Evolutionary conservation across 257 asterid species (phyloP).

Genomic region (Solanum peruvianum): DNA sequence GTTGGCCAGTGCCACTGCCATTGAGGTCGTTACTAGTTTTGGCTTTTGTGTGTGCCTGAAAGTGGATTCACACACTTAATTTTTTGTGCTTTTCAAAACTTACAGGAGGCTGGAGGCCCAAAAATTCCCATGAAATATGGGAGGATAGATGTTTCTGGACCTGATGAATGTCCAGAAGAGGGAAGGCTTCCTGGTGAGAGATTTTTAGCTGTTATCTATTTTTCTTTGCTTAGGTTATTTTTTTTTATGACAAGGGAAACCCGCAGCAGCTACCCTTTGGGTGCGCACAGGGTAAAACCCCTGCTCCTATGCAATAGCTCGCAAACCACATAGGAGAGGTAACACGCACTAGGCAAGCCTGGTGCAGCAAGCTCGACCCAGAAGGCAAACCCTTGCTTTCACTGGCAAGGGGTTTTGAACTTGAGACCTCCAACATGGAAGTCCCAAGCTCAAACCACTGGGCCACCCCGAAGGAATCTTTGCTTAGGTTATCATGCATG

Average conservation of each 20-base stretch:
- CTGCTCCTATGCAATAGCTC: too few species aligned
- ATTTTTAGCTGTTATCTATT: not conserved
- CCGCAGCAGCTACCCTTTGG: too few species aligned
- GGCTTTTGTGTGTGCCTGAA: not conserved
- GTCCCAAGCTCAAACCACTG: too few species aligned
- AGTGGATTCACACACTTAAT: not conserved
- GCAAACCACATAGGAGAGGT: too few species aligned
- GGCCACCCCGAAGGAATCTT: not conserved
- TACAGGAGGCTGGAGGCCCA: constrained; percentile 95
- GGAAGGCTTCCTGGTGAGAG: constrained; percentile 94
- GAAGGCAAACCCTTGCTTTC: too few species aligned
- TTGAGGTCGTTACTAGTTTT: constrained; percentile 44
- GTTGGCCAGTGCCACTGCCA: constrained; percentile 94
- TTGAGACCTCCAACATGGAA: too few species aligned
- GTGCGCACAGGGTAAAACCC: too few species aligned
- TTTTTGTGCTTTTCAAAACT: constrained; percentile 1
- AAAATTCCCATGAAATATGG: constrained; percentile 96
- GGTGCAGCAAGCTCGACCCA: too few species aligned
- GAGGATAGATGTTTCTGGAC: constrained; percentile 71
- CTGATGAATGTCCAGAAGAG: constrained; percentile 95
- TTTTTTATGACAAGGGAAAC: too few species aligned
- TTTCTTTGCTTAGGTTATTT: not conserved
- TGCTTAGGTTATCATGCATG: not conserved
- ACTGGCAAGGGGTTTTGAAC: too few species aligned
- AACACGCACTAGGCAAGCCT: too few species aligned